Base-by-base conservation (phyloP, 2,329 filamentous ascomycete species). In the Parasarocladium wereldwijsianum region DNA sequence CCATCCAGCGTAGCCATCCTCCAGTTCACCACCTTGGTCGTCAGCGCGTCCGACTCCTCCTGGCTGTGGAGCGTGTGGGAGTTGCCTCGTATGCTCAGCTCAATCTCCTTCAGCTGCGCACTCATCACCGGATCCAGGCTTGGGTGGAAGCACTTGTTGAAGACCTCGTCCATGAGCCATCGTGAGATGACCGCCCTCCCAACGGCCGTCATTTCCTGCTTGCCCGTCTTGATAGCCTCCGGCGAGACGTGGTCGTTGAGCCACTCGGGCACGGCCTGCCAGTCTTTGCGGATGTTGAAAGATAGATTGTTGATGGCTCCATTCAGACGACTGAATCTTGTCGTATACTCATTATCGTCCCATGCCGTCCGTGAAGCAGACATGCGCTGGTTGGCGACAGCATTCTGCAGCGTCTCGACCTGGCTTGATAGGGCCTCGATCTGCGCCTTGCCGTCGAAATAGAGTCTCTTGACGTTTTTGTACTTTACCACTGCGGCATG, bases 161-260 rank as follows among this genome's bases (percentile, higher is more conserved):
- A 93, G 24, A 96, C 70, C 46, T 93, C 83, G 26, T 93, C 83
- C 15, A 87, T 76, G 5, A 98, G 59, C 84, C 87, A 98, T 36
- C 76, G 72, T 17, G 81, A 81, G 41, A 98, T 85, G 39, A 86
- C 74, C 9, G 87, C 85, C 32, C 87, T 74, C 11, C 90, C 90
- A 15, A 93, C 79, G 5, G 86, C 86, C 6, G 85, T 96, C 90
- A 98, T 98, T 54, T 98, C 90, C 51, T 94, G 86, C 47, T 86
- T 93, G 36, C 86, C 90, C 8, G 78, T 84, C 43, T 76, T 71
- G 32, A 92, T 65, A 1, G 85, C 87, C 43, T 93, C 86, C 31
- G 78, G 66, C 50, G 87, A 94, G 39, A 93, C 81, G 32, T 75
- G 82, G 15, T 66, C 66, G 32, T 74, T 68, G 25, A 98, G 62